phyloP scores from a whole-genome alignment of 306 rosid species.

The Luffa aegyptiaca region DNA sequence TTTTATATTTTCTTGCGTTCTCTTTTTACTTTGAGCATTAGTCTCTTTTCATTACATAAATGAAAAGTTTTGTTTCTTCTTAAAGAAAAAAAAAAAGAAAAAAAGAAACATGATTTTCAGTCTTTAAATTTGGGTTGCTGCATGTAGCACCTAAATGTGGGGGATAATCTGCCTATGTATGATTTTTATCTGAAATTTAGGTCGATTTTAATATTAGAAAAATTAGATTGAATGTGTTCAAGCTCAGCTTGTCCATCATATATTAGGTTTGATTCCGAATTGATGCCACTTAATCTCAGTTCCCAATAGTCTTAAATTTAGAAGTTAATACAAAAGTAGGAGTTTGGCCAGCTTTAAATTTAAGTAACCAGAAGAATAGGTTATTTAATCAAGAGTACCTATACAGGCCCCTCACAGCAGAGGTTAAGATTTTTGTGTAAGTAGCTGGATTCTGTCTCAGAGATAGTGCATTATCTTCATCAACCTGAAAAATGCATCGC shows the following conservation, averaged over 20 bases:
- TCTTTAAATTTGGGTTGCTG: not conserved
- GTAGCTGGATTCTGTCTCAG: conserved; percentile 69
- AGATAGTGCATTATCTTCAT: conserved; percentile 46
- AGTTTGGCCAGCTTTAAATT: not conserved
- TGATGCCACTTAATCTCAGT: not conserved
- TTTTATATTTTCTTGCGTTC: too few relatives aligned
- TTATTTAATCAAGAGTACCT: conserved; percentile 33
- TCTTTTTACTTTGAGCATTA: too few relatives aligned
- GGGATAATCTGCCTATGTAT: not conserved
- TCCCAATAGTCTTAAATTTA: not conserved
- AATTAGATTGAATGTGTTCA: not conserved
- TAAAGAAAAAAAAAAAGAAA: too few relatives aligned
- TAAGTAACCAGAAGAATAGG: not conserved
- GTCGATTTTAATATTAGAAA: not conserved
- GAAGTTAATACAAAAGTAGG: not conserved
- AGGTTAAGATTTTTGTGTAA: conserved; percentile 53
- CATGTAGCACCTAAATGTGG: not conserved
- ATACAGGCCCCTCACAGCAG: conserved; percentile 78
- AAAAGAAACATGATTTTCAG: not conserved
- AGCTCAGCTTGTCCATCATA: not conserved
- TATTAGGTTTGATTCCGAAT: not conserved
- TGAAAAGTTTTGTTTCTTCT: too few relatives aligned
- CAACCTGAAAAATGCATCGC: conserved; percentile 48
- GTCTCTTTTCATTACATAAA: too few relatives aligned
- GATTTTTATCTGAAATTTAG: not conserved